Percentiles rank a stretch among this genome's conserved stretches.
These are phyloP conservation scores for Corchorus olitorius DNA, from an alignment of 345 rosid genomes.

Conservation along the genomic window DNA sequence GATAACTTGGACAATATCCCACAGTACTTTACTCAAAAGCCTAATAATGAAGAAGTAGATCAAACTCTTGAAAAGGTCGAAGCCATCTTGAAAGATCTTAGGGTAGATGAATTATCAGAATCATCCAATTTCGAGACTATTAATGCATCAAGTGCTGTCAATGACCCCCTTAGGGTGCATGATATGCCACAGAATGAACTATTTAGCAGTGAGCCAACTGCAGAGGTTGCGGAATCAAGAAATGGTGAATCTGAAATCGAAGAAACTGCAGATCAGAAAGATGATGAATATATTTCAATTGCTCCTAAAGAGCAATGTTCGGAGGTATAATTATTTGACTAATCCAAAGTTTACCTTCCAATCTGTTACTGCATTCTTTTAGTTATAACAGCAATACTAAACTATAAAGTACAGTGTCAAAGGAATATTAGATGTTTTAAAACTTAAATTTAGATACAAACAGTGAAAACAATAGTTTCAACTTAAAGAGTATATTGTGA, in stretches of 20 bases:
- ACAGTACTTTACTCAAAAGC: conserved; percentile 25
- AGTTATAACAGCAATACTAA: not conserved
- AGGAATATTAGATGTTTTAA: not conserved
- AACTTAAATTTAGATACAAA: not conserved
- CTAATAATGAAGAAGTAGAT: conserved; percentile 38
- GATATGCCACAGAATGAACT: conserved; percentile 17
- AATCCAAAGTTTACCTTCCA: conserved; percentile 1
- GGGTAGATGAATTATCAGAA: conserved; percentile 36
- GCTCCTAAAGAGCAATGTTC: conserved; percentile 29
- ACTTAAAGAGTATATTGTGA: not conserved
- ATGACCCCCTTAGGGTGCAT: conserved; percentile 20
- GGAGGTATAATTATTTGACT: conserved; percentile 41
- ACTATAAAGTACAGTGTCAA: not conserved
- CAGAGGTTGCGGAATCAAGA: conserved; percentile 24
- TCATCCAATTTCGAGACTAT: conserved; percentile 24
- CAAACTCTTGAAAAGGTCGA: conserved; percentile 45
- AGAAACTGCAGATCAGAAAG: conserved; percentile 22
- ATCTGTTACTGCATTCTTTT: not conserved
- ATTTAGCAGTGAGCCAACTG: conserved; percentile 12
- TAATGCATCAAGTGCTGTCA: conserved; percentile 11
- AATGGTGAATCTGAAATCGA: conserved; percentile 21
- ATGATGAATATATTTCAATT: conserved; percentile 22
- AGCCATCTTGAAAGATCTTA: conserved; percentile 47
- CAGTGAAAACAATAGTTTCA: not conserved
- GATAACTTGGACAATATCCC: conserved; percentile 17